Evolutionary conservation across 768 basidiomycete genomes (phyloP), one percentile per base, ranked within the genome.

Genomic region (Termitomyces sp.): DNA sequence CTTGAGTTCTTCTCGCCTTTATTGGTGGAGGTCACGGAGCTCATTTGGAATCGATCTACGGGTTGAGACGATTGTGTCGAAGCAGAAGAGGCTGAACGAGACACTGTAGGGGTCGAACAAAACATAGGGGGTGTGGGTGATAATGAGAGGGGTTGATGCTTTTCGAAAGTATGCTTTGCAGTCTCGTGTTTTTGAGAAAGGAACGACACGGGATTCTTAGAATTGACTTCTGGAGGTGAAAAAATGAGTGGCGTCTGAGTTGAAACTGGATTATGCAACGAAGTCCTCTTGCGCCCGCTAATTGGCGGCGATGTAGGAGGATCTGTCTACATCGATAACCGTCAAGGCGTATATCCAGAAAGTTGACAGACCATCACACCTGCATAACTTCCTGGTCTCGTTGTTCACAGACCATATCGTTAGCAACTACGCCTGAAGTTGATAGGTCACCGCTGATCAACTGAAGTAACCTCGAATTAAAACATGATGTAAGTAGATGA

Each of bases 301-400:
- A 18, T 39, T 27, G 50, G 18, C 14, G 22, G 48, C 20, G 32
- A 54, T 30, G 6, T 9, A 43, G 12, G 20, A 32, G 42, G 2
- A 44, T 55, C 42, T 45, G 34, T 56, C 55, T 56, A 16, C 46
- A 48, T 45, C 14, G 26, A 40, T 33, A 34, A 46, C 44, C 46
- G 37, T 56, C 30, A 48, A 56, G 32, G 24, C n/a, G 27, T 48
- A 34, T 26, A 48, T 39, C 37, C 24, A 56, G n/a, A 36, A 36
- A 47, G 34, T 56, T 46, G 27, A 14, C 26, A 40, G 37, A 48
- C 30, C 34, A 48, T 56, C 55, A 56, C 55, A 56, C 55, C 55
- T 56, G 55, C n/a, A 22, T 26, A 13, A 22, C 22, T 43, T 37
- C 54, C 34, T 46, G 43, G 32, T 40, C 22, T 22, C 12, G 49